A percentile compares a stretch with the other conserved stretches of the same genome.
These are phyloP conservation scores for Leishmania guyanensis DNA, from an alignment of 208 protist species.

Conservation along the genomic window DNA sequence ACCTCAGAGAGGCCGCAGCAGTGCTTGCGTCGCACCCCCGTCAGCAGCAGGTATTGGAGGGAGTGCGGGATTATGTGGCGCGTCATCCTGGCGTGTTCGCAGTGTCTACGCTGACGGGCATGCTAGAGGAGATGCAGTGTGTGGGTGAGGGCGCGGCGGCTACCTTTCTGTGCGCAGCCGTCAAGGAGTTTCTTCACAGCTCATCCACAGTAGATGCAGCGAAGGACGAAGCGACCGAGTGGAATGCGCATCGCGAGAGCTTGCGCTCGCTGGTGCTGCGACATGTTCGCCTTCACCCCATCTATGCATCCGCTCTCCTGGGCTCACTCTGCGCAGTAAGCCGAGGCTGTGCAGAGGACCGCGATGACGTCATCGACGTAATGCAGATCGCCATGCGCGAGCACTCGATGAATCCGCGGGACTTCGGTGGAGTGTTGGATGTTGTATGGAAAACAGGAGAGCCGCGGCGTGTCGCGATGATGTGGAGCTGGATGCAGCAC, in stretches of 20 bases:
- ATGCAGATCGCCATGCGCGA: constrained; percentile 48
- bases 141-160: constrained; percentile 24
- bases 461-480: constrained; percentile 31
- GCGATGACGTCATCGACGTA: constrained; percentile 43
- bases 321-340: constrained; percentile 55
- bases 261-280: constrained; percentile 44
- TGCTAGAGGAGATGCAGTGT: constrained; percentile 35
- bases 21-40: constrained; percentile 51
- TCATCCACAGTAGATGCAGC: neutral
- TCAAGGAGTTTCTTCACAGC: constrained; percentile 6
- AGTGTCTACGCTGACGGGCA: constrained; percentile 29
- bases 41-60: constrained; percentile 19
- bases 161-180: constrained; percentile 38
- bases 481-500: constrained; percentile 87
- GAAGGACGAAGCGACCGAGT: neutral
- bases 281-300: constrained; percentile 49
- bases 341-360: constrained; percentile 16
- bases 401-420: constrained; percentile 53
- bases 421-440: constrained; percentile 54
- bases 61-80: constrained; percentile 28
- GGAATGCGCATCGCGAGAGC: constrained; percentile 19
- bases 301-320: constrained; percentile 43
- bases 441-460: constrained; percentile 40
- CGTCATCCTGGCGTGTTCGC: constrained; percentile 16
- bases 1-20: constrained; percentile 38